These are phyloP conservation scores for Calonectria hawksworthii DNA, from an alignment of 2,329 filamentous ascomycete species.

Conservation along the genomic window DNA sequence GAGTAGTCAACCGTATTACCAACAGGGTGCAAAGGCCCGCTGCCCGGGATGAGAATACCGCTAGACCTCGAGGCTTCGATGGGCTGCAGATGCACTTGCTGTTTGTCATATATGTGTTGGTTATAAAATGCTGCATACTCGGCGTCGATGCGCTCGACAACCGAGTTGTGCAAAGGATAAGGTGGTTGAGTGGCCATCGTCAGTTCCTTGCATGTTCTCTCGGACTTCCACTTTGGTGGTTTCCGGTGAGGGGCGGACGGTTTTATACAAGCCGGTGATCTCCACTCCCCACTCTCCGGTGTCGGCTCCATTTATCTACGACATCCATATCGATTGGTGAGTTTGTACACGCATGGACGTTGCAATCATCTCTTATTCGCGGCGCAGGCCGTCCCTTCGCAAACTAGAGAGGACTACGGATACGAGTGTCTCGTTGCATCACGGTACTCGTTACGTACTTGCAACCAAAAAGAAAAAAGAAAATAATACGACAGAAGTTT, in stretches of 20 bases:
- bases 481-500: background rate
- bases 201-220: background rate
- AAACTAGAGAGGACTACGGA: background rate
- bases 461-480: background rate
- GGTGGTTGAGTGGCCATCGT: background rate
- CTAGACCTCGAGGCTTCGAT: background rate
- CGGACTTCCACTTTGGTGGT: background rate
- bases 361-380: background rate
- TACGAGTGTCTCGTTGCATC: background rate
- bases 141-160: background rate
- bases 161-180: background rate
- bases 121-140: background rate
- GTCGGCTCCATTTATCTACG: background rate
- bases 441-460: background rate
- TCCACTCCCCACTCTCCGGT: background rate
- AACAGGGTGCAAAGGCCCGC: background rate
- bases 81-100: background rate
- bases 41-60: background rate
- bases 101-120: background rate
- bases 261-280: background rate
- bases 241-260: background rate
- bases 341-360: background rate
- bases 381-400: background rate
- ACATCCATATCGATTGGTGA: background rate
- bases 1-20: background rate